Percentiles rank a stretch among this genome's conserved stretches.
These are phyloP conservation scores for Pilaira anomala DNA, from an alignment of 192 early-diverging fungal species.

Conservation along the genomic window DNA sequence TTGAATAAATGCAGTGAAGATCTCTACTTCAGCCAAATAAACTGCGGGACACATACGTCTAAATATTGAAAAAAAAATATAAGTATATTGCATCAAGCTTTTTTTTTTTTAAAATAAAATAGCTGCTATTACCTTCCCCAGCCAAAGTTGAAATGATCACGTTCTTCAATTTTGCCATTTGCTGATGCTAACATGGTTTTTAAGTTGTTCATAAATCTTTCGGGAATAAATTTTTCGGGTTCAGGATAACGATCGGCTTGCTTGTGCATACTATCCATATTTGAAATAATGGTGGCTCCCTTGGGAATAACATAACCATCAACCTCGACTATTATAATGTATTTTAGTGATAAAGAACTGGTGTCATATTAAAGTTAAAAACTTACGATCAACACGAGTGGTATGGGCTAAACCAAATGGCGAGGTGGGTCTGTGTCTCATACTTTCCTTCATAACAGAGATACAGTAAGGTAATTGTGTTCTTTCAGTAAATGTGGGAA, in stretches of 20 bases:
- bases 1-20: not conserved
- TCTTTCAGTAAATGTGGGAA: not conserved
- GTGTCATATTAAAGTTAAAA: not conserved
- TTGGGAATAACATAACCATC: not conserved
- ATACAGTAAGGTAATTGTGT: not conserved
- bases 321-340: not conserved
- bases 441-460: not conserved
- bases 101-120: too few relatives aligned
- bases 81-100: too few relatives aligned
- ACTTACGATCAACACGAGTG: not conserved
- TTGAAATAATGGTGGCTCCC: not conserved
- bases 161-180: not conserved
- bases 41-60: not conserved
- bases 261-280: constrained; percentile 6
- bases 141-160: not conserved
- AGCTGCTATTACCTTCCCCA: not conserved
- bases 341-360: not conserved
- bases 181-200: not conserved
- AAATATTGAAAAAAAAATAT: not conserved
- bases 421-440: not conserved
- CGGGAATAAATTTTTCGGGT: not conserved
- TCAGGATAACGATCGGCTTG: not conserved
- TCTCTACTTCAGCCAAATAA: not conserved
- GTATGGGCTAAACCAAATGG: not conserved
- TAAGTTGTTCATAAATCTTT: not conserved